Base-by-base conservation (phyloP, 73 alveolate genomes). In the Urostyla sp. region DNA sequence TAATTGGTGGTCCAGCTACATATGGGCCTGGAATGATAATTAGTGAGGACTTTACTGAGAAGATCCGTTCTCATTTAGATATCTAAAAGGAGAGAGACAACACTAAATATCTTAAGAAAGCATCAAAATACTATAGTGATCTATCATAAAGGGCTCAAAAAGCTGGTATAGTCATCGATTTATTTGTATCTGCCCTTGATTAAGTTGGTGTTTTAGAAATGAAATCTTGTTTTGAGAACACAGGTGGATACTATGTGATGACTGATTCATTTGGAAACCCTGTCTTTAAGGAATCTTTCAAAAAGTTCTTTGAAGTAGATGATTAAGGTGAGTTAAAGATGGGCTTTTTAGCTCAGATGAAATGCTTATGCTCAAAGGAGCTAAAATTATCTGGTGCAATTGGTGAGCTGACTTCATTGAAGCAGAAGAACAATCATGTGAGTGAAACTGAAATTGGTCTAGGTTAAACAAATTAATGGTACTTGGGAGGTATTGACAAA, bases 11-110 rank as follows among this genome's bases (percentile, higher is more conserved):
- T 11, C 98, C 99, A 0, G 97, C 98, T 57, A 97, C 99, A 0
- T 91, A 91, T 43, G 99, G 99, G 28, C 99, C 99, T 8, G 99
- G 99, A 37, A 93, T 92, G 96, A 95, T 98, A 20, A 99, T 98
- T 24, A 93, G 97, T 18, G 92, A 92, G 75, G 80, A 89, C 34
- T 91, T 95, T 28, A 75, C 94, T 24, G 98, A 93, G 84, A 89
- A 96, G 44, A 95, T 95, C 57, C 60, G 99, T 49, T 94, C 96
- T 56, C 97, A 95, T 80, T 89, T 90, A 69, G 98, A 94, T 86
- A 87, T 87, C 31, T 80, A 73, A 88, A 95, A 95, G 90, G 98
- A 95, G 67, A 83, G 78, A 69, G 97, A 94, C 18, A 88, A 87
- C 82, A 87, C 95, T 4, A 92, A 89, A 73, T 94, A 95, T 81